Conservation (phyloP, 495 filamentous ascomycete species). For the Podospora tetraspora region DNA sequence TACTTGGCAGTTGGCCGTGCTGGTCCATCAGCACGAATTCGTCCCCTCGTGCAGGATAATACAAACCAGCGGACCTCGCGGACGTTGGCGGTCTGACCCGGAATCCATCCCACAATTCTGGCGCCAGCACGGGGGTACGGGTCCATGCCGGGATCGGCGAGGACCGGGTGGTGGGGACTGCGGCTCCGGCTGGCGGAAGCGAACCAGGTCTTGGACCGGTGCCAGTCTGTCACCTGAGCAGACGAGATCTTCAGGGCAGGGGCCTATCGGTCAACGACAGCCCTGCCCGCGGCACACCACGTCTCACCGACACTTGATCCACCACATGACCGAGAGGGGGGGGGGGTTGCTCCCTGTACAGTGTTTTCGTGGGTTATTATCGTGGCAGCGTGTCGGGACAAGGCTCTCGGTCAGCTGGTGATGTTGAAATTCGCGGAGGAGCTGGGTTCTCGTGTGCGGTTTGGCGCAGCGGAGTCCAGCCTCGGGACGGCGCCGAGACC, state of each 20-base stretch:
- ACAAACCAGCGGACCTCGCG: background rate
- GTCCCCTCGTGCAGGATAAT: constrained; percentile 1
- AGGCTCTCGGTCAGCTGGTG: constrained; percentile 3
- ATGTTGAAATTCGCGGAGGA: background rate
- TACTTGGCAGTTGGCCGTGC: too few relatives aligned
- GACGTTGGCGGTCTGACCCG: background rate
- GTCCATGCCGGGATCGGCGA: constrained; percentile 6
- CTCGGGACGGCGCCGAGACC: background rate
- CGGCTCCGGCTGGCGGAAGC: constrained; percentile 4
- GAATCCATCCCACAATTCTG: background rate
- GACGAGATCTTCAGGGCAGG: background rate
- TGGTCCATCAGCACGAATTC: background rate
- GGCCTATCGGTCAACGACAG: constrained; percentile 4
- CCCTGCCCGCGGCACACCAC: background rate
- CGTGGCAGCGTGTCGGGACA: background rate
- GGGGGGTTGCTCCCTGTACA: background rate
- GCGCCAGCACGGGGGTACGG: background rate
- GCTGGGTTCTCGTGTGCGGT: background rate
- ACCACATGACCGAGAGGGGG: constrained; percentile 6
- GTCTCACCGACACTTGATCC: constrained; percentile 3
- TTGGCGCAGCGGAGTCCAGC: background rate
- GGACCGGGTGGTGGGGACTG: background rate
- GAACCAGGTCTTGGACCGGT: constrained; percentile 3
- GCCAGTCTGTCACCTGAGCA: constrained; percentile 7
- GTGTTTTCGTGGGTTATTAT: background rate